These are phyloP conservation scores for Peronospora farinosa DNA, from an alignment of 352 stramenopile genomes.

Conservation along the genomic window DNA sequence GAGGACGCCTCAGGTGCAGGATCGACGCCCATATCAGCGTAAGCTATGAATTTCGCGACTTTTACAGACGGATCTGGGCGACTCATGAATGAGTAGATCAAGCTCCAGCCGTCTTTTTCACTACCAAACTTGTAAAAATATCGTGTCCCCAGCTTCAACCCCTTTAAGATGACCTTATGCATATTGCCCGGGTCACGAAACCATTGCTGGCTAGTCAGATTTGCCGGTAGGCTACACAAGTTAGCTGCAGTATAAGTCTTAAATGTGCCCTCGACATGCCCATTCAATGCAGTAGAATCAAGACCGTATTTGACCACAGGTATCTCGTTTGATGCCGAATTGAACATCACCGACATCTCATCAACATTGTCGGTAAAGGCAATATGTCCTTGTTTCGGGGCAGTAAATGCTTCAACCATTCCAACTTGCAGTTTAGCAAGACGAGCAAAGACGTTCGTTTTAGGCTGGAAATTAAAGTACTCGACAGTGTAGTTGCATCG, in stretches of 20 bases:
- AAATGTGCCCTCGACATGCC: constrained; percentile 32
- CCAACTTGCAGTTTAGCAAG: constrained; percentile 40
- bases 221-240: constrained; percentile 62
- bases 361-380: constrained; percentile 43
- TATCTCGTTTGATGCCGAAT: constrained; percentile 51
- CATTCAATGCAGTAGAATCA: constrained; percentile 21
- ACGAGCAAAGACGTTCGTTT: constrained; percentile 30
- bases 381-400: constrained; percentile 69
- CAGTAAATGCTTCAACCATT: constrained; percentile 51
- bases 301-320: constrained; percentile 45
- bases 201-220: constrained; percentile 47
- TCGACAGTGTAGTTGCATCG: constrained; percentile 59
- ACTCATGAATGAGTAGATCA: constrained; percentile 55
- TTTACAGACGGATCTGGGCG: constrained; percentile 31
- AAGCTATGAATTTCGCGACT: constrained; percentile 68
- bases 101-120: constrained; percentile 65
- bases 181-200: constrained; percentile 78
- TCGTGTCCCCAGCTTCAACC: constrained; percentile 28
- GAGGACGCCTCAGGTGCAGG: constrained; percentile 49
- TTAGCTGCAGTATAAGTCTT: constrained; percentile 62
- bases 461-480: constrained; percentile 55
- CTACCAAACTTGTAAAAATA: constrained; percentile 85
- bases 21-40: constrained; percentile 76
- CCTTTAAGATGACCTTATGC: constrained; percentile 66
- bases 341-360: constrained; percentile 78